These are phyloP conservation scores for Clarireedia paspali DNA, from an alignment of 2,329 filamentous ascomycete genomes.

Conservation along the genomic window DNA sequence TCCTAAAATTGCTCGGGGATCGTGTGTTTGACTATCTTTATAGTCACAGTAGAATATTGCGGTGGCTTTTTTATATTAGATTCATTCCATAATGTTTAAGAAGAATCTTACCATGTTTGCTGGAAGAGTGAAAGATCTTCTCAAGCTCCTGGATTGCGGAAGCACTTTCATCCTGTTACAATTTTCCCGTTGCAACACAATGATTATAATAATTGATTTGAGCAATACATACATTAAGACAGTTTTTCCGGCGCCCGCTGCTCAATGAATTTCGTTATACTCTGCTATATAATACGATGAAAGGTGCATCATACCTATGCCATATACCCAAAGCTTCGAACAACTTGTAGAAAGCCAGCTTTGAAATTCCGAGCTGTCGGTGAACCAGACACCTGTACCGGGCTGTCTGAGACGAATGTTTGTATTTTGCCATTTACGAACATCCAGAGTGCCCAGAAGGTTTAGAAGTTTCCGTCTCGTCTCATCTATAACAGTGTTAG, in stretches of 20 bases:
- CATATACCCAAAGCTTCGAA: constrained; percentile 17
- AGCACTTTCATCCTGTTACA: not conserved
- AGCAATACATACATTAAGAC: constrained; percentile 9
- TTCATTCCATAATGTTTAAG: not conserved
- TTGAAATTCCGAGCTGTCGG: constrained; percentile 12
- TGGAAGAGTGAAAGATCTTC: no score
- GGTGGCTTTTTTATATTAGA: not conserved
- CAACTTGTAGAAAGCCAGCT: constrained; percentile 5
- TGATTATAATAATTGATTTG: not conserved
- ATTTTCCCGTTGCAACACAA: not conserved
- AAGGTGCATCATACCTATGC: constrained; percentile 12
- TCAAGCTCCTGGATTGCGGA: constrained; percentile 8
- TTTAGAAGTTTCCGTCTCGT: constrained; percentile 6
- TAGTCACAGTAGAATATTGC: constrained; percentile 8
- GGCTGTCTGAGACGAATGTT: constrained; percentile 13
- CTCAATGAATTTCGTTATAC: not conserved
- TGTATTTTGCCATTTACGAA: constrained; percentile 9
- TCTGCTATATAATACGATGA: not conserved
- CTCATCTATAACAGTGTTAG: not conserved
- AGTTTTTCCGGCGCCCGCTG: constrained; percentile 19
- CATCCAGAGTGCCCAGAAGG: constrained; percentile 6
- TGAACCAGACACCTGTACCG: constrained; percentile 19
- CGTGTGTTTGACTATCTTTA: constrained; percentile 1
- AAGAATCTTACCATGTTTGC: no score
- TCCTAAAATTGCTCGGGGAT: constrained; percentile 12